Percentiles rank a stretch among this genome's conserved stretches.
Evolutionary conservation across 2,329 filamentous ascomycete species (phyloP).

Genomic region (Sporothrix schenckii): DNA sequence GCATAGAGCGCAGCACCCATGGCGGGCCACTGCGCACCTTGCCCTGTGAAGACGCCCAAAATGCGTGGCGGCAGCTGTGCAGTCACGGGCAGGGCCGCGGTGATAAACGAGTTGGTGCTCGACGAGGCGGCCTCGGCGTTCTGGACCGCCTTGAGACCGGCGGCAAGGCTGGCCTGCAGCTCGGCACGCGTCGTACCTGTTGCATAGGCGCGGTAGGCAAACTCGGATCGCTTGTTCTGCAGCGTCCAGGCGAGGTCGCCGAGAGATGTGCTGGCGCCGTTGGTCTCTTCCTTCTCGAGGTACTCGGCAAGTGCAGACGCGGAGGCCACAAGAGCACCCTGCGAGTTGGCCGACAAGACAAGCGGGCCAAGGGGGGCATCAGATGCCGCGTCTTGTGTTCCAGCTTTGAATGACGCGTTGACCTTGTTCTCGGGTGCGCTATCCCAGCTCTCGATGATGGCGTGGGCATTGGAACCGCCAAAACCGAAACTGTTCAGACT

Average conservation of each 20-base stretch:
- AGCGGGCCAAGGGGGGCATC: slow-evolving; percentile 39
- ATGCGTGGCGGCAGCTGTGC: slow-evolving; percentile 28
- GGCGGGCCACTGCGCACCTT: slow-evolving; percentile 35
- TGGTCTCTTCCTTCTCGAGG: slow-evolving; percentile 36
- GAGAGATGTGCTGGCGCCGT: neutral
- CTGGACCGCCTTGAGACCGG: slow-evolving; percentile 34
- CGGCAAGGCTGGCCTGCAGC: slow-evolving; percentile 38
- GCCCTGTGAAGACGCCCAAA: slow-evolving; percentile 33
- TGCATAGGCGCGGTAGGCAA: slow-evolving; percentile 42
- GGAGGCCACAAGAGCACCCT: slow-evolving; percentile 42
- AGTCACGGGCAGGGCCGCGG: slow-evolving; percentile 24
- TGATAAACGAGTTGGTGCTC: slow-evolving; percentile 21
- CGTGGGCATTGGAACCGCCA: slow-evolving; percentile 51
- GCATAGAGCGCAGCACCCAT: slow-evolving; percentile 43
- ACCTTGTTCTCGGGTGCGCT: slow-evolving; percentile 22
- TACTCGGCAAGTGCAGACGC: slow-evolving; percentile 40
- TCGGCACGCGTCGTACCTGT: slow-evolving; percentile 38
- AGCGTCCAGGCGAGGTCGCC: slow-evolving; percentile 43
- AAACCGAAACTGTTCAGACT: slow-evolving; percentile 54
- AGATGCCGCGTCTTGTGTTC: slow-evolving; percentile 24
- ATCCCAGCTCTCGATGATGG: slow-evolving; percentile 48
- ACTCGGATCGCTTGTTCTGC: slow-evolving; percentile 41
- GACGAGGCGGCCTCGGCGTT: neutral
- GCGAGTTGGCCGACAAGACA: slow-evolving; percentile 46
- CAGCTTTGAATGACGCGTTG: slow-evolving; percentile 1